Evolutionary conservation across 768 basidiomycete species (phyloP), one percentile per base, ranked within the genome.

Genomic region (Trametes elegans): DNA sequence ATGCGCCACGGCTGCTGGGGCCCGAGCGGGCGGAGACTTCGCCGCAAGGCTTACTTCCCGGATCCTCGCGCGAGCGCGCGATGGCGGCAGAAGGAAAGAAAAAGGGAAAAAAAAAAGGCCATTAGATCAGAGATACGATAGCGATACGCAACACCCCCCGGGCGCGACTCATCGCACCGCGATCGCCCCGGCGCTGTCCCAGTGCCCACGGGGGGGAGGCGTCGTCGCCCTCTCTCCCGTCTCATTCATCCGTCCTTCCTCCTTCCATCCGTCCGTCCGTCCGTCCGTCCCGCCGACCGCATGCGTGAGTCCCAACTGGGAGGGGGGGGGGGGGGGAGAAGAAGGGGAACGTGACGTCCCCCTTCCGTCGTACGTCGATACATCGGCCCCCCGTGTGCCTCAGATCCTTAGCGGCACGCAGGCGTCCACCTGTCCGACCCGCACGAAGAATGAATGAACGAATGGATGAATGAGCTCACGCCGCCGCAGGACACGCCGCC

Each of bases 131-230:
- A 49, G 27, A 38, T 38, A 50, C 42, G 48, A 49, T 50, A 56
- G 32, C 55, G 55, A 57, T 57, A 57, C 41, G 55, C 43, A 47
- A 48, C 6, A 54, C 10, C 35, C n/a, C n/a, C n/a, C n/a, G n/a
- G n/a, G n/a, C n/a, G n/a, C n/a, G n/a, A n/a, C n/a, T n/a, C n/a
- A n/a, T n/a, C n/a, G n/a, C n/a, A n/a, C n/a, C n/a, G n/a, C n/a
- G n/a, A n/a, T n/a, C n/a, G n/a, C n/a, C n/a, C n/a, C n/a, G n/a
- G n/a, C n/a, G n/a, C n/a, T n/a, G n/a, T n/a, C n/a, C n/a, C n/a
- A n/a, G n/a, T n/a, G n/a, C n/a, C n/a, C n/a, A n/a, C n/a, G n/a
- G n/a, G n/a, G n/a, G n/a, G n/a, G n/a, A n/a, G n/a, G n/a, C 45
- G 5, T n/a, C 45, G 18, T 19, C 45, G 18, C 24, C 10, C 23